phyloP scores from a whole-genome alignment of 169 alveolate species.

The Neospora caninum region DNA sequence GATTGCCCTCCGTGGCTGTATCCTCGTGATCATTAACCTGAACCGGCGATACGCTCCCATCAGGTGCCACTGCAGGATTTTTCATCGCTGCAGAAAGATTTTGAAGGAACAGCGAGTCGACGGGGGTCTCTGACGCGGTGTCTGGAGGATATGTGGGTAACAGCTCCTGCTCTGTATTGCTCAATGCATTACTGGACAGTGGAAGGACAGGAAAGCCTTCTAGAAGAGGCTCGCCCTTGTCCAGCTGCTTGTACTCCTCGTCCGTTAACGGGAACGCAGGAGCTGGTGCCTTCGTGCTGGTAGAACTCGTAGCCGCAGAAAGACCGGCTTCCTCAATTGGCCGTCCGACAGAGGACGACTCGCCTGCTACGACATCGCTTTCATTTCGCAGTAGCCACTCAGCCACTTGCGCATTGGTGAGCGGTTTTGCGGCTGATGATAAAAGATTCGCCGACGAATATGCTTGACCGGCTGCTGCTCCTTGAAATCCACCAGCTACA shows the following conservation, averaged over 20 bases:
- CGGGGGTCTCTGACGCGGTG: background rate
- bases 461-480: background rate
- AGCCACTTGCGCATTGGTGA: background rate
- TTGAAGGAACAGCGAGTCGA: background rate
- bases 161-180: background rate
- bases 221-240: background rate
- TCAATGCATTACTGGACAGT: background rate
- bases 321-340: background rate
- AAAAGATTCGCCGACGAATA: background rate
- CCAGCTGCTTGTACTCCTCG: background rate
- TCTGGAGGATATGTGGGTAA: background rate
- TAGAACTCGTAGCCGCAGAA: background rate
- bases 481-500: background rate
- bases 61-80: background rate
- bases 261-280: constrained; percentile 16
- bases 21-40: too few species aligned
- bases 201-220: constrained; percentile 24
- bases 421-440: background rate
- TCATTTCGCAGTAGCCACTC: background rate
- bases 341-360: background rate
- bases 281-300: background rate
- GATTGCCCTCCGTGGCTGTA: too few species aligned
- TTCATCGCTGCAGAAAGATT: background rate
- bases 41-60: too few species aligned
- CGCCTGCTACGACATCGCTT: background rate